Evolutionary conservation across 495 filamentous ascomycete genomes (phyloP), one percentile per base, ranked within the genome.

Genomic region (Monascus purpureus): DNA sequence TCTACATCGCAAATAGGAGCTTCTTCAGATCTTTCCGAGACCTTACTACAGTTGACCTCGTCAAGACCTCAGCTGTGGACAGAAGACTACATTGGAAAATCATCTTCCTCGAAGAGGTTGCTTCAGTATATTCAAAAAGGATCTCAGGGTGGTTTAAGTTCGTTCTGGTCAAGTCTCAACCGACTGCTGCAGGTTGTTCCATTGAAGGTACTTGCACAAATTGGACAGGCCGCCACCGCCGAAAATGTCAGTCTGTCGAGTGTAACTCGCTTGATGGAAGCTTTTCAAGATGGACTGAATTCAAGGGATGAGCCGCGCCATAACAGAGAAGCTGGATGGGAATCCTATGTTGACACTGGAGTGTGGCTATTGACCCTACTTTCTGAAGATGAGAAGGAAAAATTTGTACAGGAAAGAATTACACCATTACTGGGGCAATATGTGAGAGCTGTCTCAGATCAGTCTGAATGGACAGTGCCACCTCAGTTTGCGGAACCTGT

Each of bases 51-150:
- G 9, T 46, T 92, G 17, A 86, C 87, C 0, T 41, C 51, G 6
- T 46, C 43, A 13, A 64, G 72, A 18, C 80, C 87, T 2, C 63
- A 75, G 11, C 58, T 84, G 13, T 97, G 88, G 90, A 80, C 72
- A 2, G 59, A 68, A 0, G 60, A 74, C 22, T 80, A 80, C 45
- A 62, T 52, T 11, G 63, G 64, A 34, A 88, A 85, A 46, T 79
- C 73, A 25, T 60, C 76, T 16, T 65, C 77, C 0, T 55, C 74
- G 1, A 67, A 68, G 18, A 64, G 74, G 17, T 44, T 97, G 2
- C 67, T 63, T 19, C 62, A 71, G 13, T 92, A 92, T 42, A 59
- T 95, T n/a, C 72, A 78, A 34, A 75, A 75, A 43, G 90, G 92
- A 28, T 92, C 87, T 1, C 80, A 93, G 41, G 72, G 70, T 6